Evolutionary conservation across 495 filamentous ascomycete species (phyloP).

Genomic region (Rusavskia elegans): DNA sequence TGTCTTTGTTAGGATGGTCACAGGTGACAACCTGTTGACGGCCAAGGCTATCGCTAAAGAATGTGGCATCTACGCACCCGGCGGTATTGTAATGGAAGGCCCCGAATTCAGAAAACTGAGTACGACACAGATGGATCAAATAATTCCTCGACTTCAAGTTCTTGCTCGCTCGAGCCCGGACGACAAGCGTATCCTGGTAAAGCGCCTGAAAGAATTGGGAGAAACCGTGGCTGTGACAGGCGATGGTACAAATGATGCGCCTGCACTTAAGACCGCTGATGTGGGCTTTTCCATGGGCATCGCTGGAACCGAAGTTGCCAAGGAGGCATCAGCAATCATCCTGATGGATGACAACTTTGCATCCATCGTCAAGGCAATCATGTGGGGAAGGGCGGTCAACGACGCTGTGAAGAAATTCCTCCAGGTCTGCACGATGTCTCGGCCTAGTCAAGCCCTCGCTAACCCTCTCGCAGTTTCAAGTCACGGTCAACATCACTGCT

Average conservation of each 20-base stretch:
- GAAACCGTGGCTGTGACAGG: slow-evolving; percentile 91
- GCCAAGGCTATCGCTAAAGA: slow-evolving; percentile 75
- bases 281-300: slow-evolving; percentile 91
- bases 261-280: slow-evolving; percentile 73
- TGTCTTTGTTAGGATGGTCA: slow-evolving; percentile 82
- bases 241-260: slow-evolving; percentile 85
- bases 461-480: slow-evolving; percentile 52
- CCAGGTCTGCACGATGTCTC: slow-evolving; percentile 31
- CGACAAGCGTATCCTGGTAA: slow-evolving; percentile 70
- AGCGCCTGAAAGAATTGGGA: slow-evolving; percentile 62
- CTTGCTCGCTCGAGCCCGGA: slow-evolving; percentile 74
- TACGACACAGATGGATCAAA: slow-evolving; percentile 45
- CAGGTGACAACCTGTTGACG: slow-evolving; percentile 72
- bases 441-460: background rate
- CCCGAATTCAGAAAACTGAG: slow-evolving; percentile 62
- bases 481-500: slow-evolving; percentile 83
- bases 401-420: slow-evolving; percentile 86
- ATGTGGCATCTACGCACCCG: slow-evolving; percentile 64
- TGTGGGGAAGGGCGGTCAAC: slow-evolving; percentile 80
- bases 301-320: slow-evolving; percentile 79
- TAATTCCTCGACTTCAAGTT: slow-evolving; percentile 64
- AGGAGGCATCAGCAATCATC: slow-evolving; percentile 87
- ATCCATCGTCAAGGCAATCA: slow-evolving; percentile 75
- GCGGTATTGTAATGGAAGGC: slow-evolving; percentile 71
- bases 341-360: slow-evolving; percentile 89